These are phyloP conservation scores for Colletotrichum agaves DNA, from an alignment of 2,329 filamentous ascomycete species.

Conservation along the genomic window DNA sequence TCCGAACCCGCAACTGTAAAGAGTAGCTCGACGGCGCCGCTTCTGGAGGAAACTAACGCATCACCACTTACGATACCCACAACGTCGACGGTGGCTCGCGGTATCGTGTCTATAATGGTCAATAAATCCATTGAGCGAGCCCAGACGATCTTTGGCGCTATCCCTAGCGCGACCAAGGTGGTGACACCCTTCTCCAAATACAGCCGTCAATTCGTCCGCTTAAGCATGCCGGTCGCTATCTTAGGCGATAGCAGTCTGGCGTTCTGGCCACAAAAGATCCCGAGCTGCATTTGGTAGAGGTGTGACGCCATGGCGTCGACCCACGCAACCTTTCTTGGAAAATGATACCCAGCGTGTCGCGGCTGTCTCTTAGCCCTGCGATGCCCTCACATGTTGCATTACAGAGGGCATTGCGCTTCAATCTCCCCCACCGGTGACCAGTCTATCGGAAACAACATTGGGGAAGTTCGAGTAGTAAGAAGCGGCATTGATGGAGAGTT, in stretches of 20 bases:
- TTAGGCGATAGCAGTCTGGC: background rate
- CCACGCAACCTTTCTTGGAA: background rate
- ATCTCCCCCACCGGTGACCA: background rate
- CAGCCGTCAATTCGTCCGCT: background rate
- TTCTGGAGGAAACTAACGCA: too few species aligned
- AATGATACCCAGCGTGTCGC: background rate
- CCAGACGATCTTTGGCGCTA: background rate
- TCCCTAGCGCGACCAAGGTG: background rate
- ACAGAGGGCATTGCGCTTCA: too few species aligned
- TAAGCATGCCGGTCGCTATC: background rate
- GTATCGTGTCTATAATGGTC: too few species aligned
- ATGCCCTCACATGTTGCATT: background rate
- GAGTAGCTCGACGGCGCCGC: too few species aligned
- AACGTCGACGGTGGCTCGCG: too few species aligned
- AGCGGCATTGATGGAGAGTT: background rate
- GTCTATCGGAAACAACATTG: background rate
- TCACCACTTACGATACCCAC: too few species aligned
- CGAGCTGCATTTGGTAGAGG: background rate
- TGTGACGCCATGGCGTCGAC: conserved; percentile 8
- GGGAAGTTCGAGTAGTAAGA: background rate
- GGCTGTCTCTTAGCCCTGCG: background rate
- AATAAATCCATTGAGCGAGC: too few species aligned
- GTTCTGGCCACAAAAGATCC: background rate
- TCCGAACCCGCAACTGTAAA: too few species aligned
- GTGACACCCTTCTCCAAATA: background rate